Evolutionary conservation across 148 eudicot species (phyloP).

Genomic region (Chenopodium suecicum): DNA sequence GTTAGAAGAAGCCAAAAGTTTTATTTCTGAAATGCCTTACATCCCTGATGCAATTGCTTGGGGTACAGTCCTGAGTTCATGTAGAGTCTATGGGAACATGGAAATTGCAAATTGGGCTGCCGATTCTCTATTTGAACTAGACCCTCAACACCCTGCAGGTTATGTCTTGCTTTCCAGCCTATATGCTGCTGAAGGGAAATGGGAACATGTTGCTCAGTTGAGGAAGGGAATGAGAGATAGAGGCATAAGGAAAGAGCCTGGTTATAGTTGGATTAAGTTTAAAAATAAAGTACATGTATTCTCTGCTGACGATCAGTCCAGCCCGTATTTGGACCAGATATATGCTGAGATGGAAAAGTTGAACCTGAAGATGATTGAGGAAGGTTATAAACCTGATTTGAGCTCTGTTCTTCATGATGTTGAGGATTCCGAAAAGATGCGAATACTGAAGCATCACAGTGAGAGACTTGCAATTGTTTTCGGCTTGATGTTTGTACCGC

Average conservation of each 20-base stretch:
- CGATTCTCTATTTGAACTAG: constrained; percentile 61
- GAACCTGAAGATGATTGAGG: constrained; percentile 58
- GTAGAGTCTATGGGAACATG: constrained; percentile 61
- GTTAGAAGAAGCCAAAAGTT: constrained; percentile 70
- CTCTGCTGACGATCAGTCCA: constrained; percentile 86
- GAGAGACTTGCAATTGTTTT: constrained; percentile 95
- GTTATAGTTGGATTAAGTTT: constrained; percentile 89
- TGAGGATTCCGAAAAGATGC: constrained; percentile 71
- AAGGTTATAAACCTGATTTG: constrained; percentile 75
- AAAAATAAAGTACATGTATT: constrained; percentile 73
- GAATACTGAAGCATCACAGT: constrained; percentile 76
- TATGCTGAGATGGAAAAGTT: constrained; percentile 57
- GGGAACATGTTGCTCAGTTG: constrained; percentile 78
- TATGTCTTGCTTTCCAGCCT: constrained; percentile 77
- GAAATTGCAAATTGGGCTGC: constrained; percentile 96
- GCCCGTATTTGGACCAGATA: constrained; percentile 65
- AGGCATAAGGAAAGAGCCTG: constrained; percentile 78
- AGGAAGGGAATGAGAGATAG: constrained; percentile 74
- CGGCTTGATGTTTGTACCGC: constrained; percentile 76
- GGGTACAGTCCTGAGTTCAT: constrained; percentile 88
- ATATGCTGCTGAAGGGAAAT: constrained; percentile 71
- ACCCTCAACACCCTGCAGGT: constrained; percentile 81
- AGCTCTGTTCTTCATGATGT: constrained; percentile 76
- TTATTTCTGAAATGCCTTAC: constrained; percentile 72
- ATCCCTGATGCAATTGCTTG: constrained; percentile 84